Evolutionary conservation across 2,329 filamentous ascomycete species (phyloP).

Genomic region (Pseudogymnoascus sp.): DNA sequence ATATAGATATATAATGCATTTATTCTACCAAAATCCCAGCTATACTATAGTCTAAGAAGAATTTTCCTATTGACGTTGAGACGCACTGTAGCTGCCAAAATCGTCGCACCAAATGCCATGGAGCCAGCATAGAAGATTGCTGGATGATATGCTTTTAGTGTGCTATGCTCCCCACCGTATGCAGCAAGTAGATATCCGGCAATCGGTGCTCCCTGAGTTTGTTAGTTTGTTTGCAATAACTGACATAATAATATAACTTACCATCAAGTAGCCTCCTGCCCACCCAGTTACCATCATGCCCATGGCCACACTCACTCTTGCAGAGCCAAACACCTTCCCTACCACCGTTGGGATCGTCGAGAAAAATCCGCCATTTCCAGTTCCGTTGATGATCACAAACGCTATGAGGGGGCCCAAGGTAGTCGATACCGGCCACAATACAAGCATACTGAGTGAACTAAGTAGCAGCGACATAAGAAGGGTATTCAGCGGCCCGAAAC

Average conservation of each 20-base stretch:
- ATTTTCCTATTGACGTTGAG: constrained; percentile 35
- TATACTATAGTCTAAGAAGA: constrained; percentile 30
- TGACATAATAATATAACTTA: constrained; percentile 26
- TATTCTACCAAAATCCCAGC: neutral
- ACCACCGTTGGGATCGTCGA: constrained; percentile 56
- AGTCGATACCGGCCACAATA: constrained; percentile 52
- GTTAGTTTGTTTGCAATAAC: neutral
- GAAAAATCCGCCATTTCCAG: constrained; percentile 56
- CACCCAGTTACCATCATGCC: constrained; percentile 55
- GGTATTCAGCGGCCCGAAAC: constrained; percentile 47
- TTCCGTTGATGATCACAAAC: constrained; percentile 53
- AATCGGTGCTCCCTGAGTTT: constrained; percentile 44
- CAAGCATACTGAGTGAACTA: constrained; percentile 50
- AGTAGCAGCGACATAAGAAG: constrained; percentile 44
- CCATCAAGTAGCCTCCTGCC: constrained; percentile 53
- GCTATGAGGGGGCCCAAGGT: constrained; percentile 45
- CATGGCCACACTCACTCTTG: constrained; percentile 48
- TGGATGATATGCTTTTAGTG: constrained; percentile 47
- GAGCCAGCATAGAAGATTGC: constrained; percentile 56
- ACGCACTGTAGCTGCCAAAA: constrained; percentile 36
- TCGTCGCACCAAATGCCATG: constrained; percentile 39
- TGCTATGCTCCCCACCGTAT: constrained; percentile 42
- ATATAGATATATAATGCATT: neutral
- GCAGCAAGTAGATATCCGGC: constrained; percentile 52
- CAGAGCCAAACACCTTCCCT: constrained; percentile 49